A percentile compares a stretch with the other conserved stretches of the same genome.
These are phyloP conservation scores for Platanthera guangdongensis DNA, from an alignment of 106 monocot species.

Conservation along the genomic window DNA sequence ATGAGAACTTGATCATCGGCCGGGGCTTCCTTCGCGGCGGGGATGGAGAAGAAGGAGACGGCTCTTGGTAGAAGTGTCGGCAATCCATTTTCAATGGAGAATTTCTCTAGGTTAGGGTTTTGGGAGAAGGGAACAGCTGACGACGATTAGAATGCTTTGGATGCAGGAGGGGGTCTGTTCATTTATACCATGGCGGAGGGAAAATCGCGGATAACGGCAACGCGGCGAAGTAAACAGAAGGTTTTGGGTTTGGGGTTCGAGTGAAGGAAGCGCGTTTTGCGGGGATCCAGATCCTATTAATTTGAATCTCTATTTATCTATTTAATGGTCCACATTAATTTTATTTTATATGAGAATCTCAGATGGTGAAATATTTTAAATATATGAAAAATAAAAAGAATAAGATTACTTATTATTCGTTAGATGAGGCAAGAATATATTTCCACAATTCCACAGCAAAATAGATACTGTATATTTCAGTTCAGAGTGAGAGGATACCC, in stretches of 20 bases:
- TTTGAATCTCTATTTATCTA: too few relatives aligned
- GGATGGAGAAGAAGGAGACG: neutral
- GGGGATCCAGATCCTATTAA: neutral
- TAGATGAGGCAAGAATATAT: too few relatives aligned
- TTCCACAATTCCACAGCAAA: too few relatives aligned
- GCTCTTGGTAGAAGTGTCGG: neutral
- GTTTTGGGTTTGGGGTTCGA: neutral
- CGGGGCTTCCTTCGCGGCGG: slow-evolving; percentile 13
- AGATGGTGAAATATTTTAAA: too few relatives aligned
- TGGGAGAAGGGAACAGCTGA: neutral
- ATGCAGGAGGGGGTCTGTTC: neutral
- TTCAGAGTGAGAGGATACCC: too few relatives aligned
- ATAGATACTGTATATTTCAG: too few relatives aligned
- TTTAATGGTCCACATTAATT: too few relatives aligned
- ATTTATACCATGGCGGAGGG: neutral
- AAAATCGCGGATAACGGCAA: neutral
- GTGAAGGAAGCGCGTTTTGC: neutral
- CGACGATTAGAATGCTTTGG: neutral
- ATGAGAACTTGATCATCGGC: slow-evolving; percentile 33
- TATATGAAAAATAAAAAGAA: too few relatives aligned
- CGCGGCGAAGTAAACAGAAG: neutral
- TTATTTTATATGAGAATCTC: too few relatives aligned
- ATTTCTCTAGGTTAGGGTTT: neutral
- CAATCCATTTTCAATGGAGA: slow-evolving; percentile 14
- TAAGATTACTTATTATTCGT: too few relatives aligned